phyloP scores from a whole-genome alignment of 257 asterid genomes.

The Jacaranda copaia region DNA sequence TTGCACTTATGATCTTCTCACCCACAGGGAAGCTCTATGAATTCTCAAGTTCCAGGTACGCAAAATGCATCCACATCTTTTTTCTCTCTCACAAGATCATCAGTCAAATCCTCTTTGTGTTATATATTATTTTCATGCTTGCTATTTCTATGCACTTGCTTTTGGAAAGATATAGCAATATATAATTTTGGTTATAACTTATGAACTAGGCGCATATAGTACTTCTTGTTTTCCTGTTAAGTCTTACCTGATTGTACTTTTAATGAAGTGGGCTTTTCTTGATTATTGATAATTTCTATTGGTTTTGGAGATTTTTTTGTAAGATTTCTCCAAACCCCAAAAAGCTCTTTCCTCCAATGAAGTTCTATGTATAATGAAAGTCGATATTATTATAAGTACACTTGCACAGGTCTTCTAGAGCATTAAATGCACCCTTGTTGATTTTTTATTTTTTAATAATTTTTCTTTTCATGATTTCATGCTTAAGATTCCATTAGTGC shows the following conservation, averaged over 20 bases:
- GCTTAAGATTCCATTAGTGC: not conserved
- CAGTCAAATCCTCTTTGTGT: not conserved
- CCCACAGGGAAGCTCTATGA: constrained; percentile 63
- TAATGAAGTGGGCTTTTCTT: not conserved
- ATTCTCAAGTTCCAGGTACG: constrained; percentile 67
- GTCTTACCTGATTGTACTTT: not conserved
- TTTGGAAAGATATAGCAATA: too few species aligned
- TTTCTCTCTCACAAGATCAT: not conserved
- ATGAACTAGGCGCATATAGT: not conserved
- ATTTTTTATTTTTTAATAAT: not conserved
- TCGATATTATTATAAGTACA: too few species aligned
- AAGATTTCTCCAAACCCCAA: constrained; percentile 9
- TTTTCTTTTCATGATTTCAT: not conserved
- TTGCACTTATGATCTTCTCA: constrained; percentile 65
- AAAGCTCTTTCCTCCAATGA: not conserved
- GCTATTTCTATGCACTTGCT: too few species aligned
- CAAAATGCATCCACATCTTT: too few species aligned
- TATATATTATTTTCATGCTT: not conserved
- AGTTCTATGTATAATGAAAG: too few species aligned
- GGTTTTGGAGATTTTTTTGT: not conserved
- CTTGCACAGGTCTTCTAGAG: not conserved
- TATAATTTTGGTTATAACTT: too few species aligned
- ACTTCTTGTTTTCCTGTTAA: not conserved
- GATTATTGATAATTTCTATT: not conserved
- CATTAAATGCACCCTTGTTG: not conserved